Percentiles rank a stretch among this genome's conserved stretches.
Evolutionary conservation across 805 yeast species (phyloP).

Genomic region (Saccharomycopsis lassenensis): DNA sequence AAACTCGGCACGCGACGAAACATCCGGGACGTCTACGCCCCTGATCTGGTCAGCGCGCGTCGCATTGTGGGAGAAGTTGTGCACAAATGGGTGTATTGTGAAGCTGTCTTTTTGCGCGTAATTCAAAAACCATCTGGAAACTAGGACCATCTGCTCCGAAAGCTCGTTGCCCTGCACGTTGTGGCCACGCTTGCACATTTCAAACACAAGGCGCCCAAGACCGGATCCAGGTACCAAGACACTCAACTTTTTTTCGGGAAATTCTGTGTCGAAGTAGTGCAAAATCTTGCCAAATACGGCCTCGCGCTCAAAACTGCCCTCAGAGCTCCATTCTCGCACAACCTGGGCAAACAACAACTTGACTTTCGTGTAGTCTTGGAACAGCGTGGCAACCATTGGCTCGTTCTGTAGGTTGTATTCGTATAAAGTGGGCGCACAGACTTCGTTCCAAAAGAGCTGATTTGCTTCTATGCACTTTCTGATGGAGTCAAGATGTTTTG

Average conservation of each 20-base stretch:
- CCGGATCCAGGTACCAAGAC: slow-evolving; percentile 59
- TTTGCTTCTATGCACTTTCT: slow-evolving; percentile 35
- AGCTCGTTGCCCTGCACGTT: slow-evolving; percentile 59
- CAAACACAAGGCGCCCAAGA: slow-evolving; percentile 46
- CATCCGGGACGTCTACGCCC: slow-evolving; percentile 44
- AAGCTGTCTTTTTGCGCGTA: slow-evolving; percentile 29
- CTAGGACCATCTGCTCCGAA: slow-evolving; percentile 51
- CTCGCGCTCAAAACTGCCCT: slow-evolving; percentile 38
- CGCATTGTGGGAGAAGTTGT: slow-evolving; percentile 35
- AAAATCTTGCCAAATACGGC: slow-evolving; percentile 30
- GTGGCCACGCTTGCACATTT: slow-evolving; percentile 44
- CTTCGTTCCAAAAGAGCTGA: too few relatives aligned
- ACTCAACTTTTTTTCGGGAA: slow-evolving; percentile 31
- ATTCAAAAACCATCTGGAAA: slow-evolving; percentile 45
- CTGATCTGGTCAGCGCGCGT: slow-evolving; percentile 38
- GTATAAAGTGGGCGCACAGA: slow-evolving; percentile 33
- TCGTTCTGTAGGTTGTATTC: slow-evolving; percentile 31
- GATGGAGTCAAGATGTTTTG: slow-evolving; percentile 29
- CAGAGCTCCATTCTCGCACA: slow-evolving; percentile 51
- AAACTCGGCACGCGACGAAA: slow-evolving; percentile 32
- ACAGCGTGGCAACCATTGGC: slow-evolving; percentile 41
- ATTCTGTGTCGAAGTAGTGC: slow-evolving; percentile 25
- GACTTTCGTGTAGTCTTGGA: slow-evolving; percentile 45
- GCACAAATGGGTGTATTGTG: slow-evolving; percentile 44
- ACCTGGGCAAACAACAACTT: slow-evolving; percentile 43